Evolutionary conservation across 495 filamentous ascomycete genomes (phyloP).

Genomic region (Aspergillus coremiiformis): DNA sequence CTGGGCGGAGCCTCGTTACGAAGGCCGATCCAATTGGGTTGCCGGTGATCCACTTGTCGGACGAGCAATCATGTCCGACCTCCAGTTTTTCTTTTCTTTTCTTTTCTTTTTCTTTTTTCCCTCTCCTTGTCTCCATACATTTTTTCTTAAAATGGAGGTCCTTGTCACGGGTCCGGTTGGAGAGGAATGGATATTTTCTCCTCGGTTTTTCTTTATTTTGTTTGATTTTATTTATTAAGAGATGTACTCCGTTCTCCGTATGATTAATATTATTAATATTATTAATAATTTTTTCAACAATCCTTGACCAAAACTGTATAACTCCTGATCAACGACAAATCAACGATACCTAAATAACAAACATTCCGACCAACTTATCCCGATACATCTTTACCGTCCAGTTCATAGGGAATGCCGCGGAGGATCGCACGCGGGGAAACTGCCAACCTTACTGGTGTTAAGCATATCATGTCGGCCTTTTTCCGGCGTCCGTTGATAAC

Average conservation of each 20-base stretch:
- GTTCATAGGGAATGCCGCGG: constrained; percentile 3
- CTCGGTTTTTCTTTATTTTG: neutral
- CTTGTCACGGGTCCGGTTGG: too few species aligned
- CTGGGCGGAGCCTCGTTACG: constrained; percentile 21
- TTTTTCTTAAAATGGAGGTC: too few species aligned
- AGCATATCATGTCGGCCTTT: constrained; percentile 32
- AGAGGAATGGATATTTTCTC: neutral
- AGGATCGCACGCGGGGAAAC: constrained; percentile 18
- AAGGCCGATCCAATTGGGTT: constrained; percentile 10
- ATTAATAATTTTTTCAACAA: neutral
- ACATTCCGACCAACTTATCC: neutral
- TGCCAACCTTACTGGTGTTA: constrained; percentile 43
- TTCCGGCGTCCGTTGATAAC: constrained; percentile 9
- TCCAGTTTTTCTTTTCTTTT: neutral
- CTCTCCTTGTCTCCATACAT: neutral
- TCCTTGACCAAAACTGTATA: neutral
- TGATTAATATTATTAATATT: too few species aligned
- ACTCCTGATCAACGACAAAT: too few species aligned
- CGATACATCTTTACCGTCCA: neutral
- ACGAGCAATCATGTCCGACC: constrained; percentile 3
- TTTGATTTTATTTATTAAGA: too few species aligned
- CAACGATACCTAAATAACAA: neutral
- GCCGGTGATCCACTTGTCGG: constrained; percentile 13
- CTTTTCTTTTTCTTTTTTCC: neutral
- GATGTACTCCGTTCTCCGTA: too few species aligned